Evolutionary conservation across 805 yeast genomes (phyloP), one percentile per base, ranked within the genome.

Genomic region (Candida silvicultrix): DNA sequence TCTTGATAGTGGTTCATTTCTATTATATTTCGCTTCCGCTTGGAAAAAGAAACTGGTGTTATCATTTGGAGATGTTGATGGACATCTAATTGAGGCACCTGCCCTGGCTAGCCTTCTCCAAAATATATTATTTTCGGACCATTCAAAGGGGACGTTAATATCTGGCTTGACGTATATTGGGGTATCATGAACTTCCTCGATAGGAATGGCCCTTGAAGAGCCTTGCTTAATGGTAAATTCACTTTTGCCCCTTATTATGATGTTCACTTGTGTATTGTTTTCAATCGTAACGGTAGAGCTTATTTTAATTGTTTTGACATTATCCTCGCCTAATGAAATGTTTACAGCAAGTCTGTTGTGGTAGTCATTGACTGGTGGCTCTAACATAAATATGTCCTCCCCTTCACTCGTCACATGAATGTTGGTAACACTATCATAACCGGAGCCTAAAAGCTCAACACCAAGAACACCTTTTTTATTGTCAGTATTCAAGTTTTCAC

Each of bases 361-460:
- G 31, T 84, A 78, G 2, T 78, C 78, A 43, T 75, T 54, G 0
- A 74, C 58, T 0, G 83, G 71, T 0, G 97, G 96, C 2, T 69
- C 60, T 47, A 92, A 64, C 59, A 79, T 75, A 52, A 82, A 79
- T 11, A 92, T 59, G 20, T 85, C 82, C 59, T 89, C 96, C 3
- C 97, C 97, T 58, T 88, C 97, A 9, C 82, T 74, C 12, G 83
- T 80, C 1, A 89, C 85, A 1, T 90, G 77, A 1, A 94, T 71
- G 3, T 74, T 69, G 22, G 73, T 62, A 1, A 84, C 59, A 1
- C 73, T 70, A 6, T 74, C 74, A 58, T 83, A 90, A 0, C 67
- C 67, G 0, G 86, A 73, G 36, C 71, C 81, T 2, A 76, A 39
- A 21, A 90, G 63, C 39, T 73, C 70, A n/a, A 90, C 71, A 0